Percentiles rank a stretch among this genome's conserved stretches.
These are phyloP conservation scores for Teratosphaeria epicoccoides DNA, from an alignment of 2,329 filamentous ascomycete genomes.

Conservation along the genomic window DNA sequence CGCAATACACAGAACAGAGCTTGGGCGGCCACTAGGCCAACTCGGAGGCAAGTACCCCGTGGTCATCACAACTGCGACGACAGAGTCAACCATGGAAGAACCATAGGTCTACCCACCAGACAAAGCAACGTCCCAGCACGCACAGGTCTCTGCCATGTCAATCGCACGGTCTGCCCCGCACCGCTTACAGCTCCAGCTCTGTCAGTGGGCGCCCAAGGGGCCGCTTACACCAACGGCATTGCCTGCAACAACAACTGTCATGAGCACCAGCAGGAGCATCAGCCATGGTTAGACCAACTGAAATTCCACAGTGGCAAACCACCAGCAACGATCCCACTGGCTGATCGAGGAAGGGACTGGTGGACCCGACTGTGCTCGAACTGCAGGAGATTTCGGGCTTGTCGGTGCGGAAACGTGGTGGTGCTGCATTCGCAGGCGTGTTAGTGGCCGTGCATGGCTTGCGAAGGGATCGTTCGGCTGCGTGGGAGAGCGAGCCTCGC, in stretches of 20 bases:
- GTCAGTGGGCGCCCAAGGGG: neutral
- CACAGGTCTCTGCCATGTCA: neutral
- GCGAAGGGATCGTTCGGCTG: neutral
- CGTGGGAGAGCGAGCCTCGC: no score
- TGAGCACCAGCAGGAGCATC: neutral
- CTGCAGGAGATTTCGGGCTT: slow-evolving; percentile 5
- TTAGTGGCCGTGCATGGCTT: neutral
- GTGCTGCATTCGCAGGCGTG: neutral
- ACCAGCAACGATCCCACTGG: neutral
- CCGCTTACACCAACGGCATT: neutral
- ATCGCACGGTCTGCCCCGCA: neutral
- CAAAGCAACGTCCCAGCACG: neutral
- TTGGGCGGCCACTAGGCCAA: neutral
- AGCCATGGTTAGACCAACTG: neutral
- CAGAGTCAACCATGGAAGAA: neutral
- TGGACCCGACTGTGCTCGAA: neutral
- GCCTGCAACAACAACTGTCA: neutral
- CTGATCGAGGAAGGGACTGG: neutral
- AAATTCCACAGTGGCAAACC: neutral
- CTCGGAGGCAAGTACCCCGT: neutral
- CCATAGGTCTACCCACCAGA: neutral
- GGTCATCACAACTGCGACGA: neutral
- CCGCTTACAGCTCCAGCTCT: neutral
- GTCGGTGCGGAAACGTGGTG: slow-evolving; percentile 4
- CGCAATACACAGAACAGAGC: neutral